Evolutionary conservation across 1,139 yeast species (phyloP).

Genomic region (Saccharomycopsis hybrid): DNA sequence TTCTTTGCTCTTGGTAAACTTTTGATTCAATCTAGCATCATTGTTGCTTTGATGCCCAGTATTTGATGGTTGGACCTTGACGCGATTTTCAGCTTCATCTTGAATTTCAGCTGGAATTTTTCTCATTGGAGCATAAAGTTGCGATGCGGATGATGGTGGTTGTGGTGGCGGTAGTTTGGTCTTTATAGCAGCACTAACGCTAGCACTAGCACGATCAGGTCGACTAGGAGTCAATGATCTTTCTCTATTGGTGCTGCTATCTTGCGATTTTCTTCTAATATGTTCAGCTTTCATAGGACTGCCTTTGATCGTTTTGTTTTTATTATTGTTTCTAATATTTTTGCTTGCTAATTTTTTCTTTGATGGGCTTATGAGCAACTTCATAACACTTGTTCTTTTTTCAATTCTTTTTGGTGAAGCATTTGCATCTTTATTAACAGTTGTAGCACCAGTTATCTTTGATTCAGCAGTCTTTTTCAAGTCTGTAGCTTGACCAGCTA

Average conservation of each 20-base stretch:
- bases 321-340: neutral
- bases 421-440: conserved; percentile 13
- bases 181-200: neutral
- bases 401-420: neutral
- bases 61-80: too few relatives aligned
- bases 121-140: neutral
- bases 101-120: neutral
- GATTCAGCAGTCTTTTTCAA: neutral
- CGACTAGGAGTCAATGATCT: neutral
- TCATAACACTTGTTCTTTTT: conserved; percentile 12
- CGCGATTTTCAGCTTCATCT: too few relatives aligned
- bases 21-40: neutral
- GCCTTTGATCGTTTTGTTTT: neutral
- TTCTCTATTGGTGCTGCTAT: neutral
- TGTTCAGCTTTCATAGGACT: neutral
- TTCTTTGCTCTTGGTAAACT: conserved; percentile 13
- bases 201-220: neutral
- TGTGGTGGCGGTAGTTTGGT: neutral
- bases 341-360: conserved; percentile 10
- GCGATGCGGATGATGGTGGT: too few relatives aligned
- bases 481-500: conserved; percentile 1
- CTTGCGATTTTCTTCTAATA: neutral
- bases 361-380: conserved; percentile 18
- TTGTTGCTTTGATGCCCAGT: neutral
- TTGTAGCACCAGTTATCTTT: neutral